Evolutionary conservation across 2,329 filamentous ascomycete species (phyloP).

Genomic region (Beauveria sp.): DNA sequence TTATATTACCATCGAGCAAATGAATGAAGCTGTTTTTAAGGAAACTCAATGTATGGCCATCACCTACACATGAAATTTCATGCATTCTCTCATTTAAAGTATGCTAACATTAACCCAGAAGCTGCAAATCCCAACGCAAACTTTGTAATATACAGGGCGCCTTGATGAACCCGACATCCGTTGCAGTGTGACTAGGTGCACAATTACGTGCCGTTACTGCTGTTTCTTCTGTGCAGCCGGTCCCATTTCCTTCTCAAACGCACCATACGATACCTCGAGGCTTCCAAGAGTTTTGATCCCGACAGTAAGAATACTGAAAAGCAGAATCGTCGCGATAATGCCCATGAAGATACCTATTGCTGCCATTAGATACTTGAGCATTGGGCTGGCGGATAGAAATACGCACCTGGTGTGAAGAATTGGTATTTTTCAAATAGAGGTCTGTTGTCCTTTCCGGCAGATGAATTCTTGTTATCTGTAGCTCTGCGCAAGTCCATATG

Average conservation of each 20-base stretch:
- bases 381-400: neutral
- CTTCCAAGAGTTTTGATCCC: constrained; percentile 70
- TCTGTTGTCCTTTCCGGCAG: constrained; percentile 27
- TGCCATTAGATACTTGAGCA: constrained; percentile 11
- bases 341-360: constrained; percentile 78
- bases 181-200: neutral
- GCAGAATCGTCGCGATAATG: constrained; percentile 59
- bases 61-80: neutral
- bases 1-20: neutral
- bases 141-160: neutral
- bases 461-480: neutral
- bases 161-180: neutral
- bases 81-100: neutral
- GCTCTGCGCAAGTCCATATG: constrained; percentile 68
- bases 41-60: neutral
- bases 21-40: neutral
- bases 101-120: neutral
- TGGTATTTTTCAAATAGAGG: constrained; percentile 87
- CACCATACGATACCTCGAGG: constrained; percentile 83
- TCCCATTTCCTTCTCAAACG: constrained; percentile 94
- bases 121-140: neutral
- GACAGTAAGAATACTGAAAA: constrained; percentile 70
- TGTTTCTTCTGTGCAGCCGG: constrained; percentile 79
- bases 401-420: constrained; percentile 79
- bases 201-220: constrained; percentile 18